Evolutionary conservation across 2,329 filamentous ascomycete genomes (phyloP), one percentile per base, ranked within the genome.

Genomic region (Tolypocladium ophioglossoides): DNA sequence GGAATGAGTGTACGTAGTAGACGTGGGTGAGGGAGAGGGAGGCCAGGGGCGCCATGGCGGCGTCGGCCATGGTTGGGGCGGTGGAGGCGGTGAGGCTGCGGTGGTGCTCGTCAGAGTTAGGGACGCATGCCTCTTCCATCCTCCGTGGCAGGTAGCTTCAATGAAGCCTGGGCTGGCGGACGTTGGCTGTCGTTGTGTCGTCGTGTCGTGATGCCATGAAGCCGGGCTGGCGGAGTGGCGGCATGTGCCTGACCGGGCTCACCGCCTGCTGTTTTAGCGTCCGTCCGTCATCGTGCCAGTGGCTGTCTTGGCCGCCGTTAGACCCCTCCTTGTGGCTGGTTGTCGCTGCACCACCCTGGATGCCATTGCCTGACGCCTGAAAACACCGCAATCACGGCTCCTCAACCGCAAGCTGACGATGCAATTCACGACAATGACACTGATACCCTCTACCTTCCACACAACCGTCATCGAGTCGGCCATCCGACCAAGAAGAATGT

Each of bases 11-110:
- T 74, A 95, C 91, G 78, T 97, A 97, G 76, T 94, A 89, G 62
- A 97, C 91, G 74, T 97, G 92, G 12, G 94, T 97, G 62, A 99
- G 75, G 52, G 92, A 96, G 57, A 99, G 80, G 27, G 92, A 97
- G 52, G 91, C 90, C 55, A 97, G 77, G 41, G 88, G 84, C n/a
- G 64, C 55, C 64, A 68, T 68, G 57, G 56, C 53, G 35, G 38
- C n/a, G 39, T 39, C 18, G 47, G 39, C 34, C 44, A 48, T 48
- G 44, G 18, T 14, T 10, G 5, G 9, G 27, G 38, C 3, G 38
- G 38, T 20, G 16, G 38, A 20, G 38, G 35, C 3, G 35, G 16
- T 2, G 14, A 18, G 18, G 38, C 38, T 39, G 8, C 11, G 4
- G n/a, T 39, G 38, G 38, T 39, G 18, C 9, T n/a, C 9, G 38